Evolutionary conservation across 192 early-diverging fungal genomes (phyloP), one percentile per base, ranked within the genome.

Genomic region (Jimgerdemannia lactiflua): DNA sequence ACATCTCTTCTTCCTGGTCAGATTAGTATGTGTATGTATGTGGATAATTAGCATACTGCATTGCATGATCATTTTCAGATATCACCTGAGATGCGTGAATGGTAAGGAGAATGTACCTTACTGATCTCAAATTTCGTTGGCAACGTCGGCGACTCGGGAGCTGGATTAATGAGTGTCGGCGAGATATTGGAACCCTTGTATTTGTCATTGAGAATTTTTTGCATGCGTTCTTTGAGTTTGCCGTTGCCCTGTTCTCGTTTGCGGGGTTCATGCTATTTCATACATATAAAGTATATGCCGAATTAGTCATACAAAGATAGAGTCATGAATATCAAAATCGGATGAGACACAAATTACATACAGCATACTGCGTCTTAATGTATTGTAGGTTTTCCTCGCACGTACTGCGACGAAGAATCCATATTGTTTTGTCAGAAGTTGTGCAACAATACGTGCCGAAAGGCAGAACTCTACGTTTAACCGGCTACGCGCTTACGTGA

Each of bases 321-420:
- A 29, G 29, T 29, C 29, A 29, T 29, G 29, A 29, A 29, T 29
- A 29, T 29, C 29, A 6, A 9, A 69, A 29, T 29, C 29, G 29
- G 29, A 29, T 29, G 29, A 29, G 29, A 29, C 29, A 29, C 29
- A 1, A 29, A 29, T 1, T 29, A 82, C 79, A 71, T 84, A 87
- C 88, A 43, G 82, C 75, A 71, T 83, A 83, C 70, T 86, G 88
- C 19, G 84, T 79, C 68, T 86, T 86, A 41, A 76, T 83, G 71
- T 85, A 81, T 40, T 59, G 49, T n/a, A 59, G 49, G 49, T 59
- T 59, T 59, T 59, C 49, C 14, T 43, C 70, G 39, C 3, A 19
- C 11, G 14, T 29, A 43, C 44, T 49, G 19, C 39, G 10, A 68
- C 4, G 29, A 29, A 29, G 39, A 75, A 20, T 41, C 8, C 63